phyloP scores from a whole-genome alignment of 169 alveolate species.

The Toxoplasma gondii region DNA sequence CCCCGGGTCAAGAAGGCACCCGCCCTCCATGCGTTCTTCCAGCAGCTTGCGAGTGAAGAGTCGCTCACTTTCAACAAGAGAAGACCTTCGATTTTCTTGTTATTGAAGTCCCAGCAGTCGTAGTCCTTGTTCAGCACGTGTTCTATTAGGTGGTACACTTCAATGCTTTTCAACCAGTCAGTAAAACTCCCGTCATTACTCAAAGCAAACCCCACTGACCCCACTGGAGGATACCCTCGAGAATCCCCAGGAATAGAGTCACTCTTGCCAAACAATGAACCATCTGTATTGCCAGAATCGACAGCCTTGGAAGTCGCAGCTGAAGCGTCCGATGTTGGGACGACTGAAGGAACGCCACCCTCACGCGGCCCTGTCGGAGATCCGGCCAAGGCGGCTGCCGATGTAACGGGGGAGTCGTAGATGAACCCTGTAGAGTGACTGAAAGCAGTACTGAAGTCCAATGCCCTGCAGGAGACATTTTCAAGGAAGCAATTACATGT shows the following conservation, averaged over 20 bases:
- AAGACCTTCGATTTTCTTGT: constrained; percentile 13
- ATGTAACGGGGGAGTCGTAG: not conserved
- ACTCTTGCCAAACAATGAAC: not conserved
- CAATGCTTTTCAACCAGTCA: constrained; percentile 36
- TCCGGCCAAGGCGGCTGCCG: not conserved
- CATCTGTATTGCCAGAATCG: not conserved
- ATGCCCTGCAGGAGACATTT: not conserved
- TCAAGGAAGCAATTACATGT: too few species aligned
- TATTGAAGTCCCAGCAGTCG: constrained; percentile 31
- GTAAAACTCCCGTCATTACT: constrained; percentile 13
- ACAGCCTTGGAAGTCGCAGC: not conserved
- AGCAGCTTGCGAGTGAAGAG: too few species aligned
- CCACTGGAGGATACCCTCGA: not conserved
- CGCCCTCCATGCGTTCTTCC: too few species aligned
- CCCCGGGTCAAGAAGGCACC: too few species aligned
- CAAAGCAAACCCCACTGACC: not conserved
- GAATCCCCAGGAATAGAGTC: not conserved
- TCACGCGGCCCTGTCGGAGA: not conserved
- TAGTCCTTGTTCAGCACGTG: not conserved
- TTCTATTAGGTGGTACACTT: constrained; percentile 15
- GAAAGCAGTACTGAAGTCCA: not conserved
- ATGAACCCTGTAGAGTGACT: not conserved
- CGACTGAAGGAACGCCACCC: not conserved
- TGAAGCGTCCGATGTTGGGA: not conserved
- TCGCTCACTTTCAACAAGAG: not conserved